Base-by-base conservation (phyloP, 495 filamentous ascomycete genomes). In the Amorphotheca resinae region DNA sequence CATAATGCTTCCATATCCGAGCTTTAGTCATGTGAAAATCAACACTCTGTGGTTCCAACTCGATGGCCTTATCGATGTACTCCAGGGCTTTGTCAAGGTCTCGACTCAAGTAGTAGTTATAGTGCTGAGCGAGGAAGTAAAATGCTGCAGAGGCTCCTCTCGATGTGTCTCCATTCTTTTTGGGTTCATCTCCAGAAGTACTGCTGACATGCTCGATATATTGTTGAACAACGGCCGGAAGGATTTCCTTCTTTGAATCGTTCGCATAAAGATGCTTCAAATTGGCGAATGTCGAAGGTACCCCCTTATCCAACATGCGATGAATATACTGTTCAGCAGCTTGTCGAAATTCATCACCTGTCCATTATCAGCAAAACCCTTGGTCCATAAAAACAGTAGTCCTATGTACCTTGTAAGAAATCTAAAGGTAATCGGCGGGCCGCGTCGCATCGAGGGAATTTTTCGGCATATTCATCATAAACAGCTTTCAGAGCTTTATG, bases 1-100 rank as follows among this genome's bases (percentile, higher is more conserved):
- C 91, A 43, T 77, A 70, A 57, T 99, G 87, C 63, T 99, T 99
- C 69, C 76, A 84, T 74, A 95, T 87, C 54, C 93, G 77, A 1
- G 91, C 91, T 61, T 85, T 87, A 26, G 87, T 93, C 87, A 95
- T 87, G 56, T 93, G 74, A 50, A 89, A 91, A 52, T 99, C 89
- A 15, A 93, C 82, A 31, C 80, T 82, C 50, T 82, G 74, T 6
- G 87, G 79, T 38, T 79, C 71, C 39, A 84, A 55, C 45, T 82
- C 75, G 44, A 95, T 76, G 1, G 85, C 85, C 59, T 80, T 78
- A n/a, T 94, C 80, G 36, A 93, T 82, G 48, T 77, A 80, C 46
- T 84, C 72, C 61, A 81, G 70, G 8, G 93, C 88, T 61, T 87
- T 89, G 20, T 71, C 46, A 21, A 94, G 68, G 59, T 95, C 73